Percentiles rank a stretch among this genome's conserved stretches.
Conservation (phyloP, 371 early-diverging fungal genomes). For the Mucor plumbeus region DNA sequence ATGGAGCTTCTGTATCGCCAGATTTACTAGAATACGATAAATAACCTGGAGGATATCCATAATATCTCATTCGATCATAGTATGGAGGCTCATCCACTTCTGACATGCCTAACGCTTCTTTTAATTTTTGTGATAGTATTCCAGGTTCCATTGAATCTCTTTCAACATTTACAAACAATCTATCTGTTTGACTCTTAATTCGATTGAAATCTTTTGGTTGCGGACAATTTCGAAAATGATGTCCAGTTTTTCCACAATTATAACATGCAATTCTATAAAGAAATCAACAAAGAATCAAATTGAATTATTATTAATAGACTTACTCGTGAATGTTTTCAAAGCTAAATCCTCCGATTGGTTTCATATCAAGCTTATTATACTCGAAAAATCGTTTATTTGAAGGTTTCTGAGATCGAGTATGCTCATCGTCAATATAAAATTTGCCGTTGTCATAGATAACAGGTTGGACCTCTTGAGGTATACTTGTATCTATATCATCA, state of each 20-base stretch:
- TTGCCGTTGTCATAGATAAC: slow-evolving; percentile 30
- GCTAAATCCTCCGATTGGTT: background rate
- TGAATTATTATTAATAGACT: background rate
- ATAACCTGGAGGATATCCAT: slow-evolving; percentile 38
- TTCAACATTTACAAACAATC: background rate
- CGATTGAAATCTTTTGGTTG: background rate
- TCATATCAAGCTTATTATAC: background rate
- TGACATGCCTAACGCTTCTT: slow-evolving; percentile 24
- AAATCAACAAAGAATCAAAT: background rate
- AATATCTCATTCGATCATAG: slow-evolving; percentile 23
- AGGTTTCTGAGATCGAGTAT: background rate
- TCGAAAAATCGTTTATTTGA: background rate
- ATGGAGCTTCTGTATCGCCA: background rate
- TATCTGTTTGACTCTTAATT: background rate
- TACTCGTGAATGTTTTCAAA: background rate
- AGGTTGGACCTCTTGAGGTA: slow-evolving; percentile 8
- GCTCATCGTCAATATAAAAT: slow-evolving; percentile 28
- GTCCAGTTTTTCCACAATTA: background rate
- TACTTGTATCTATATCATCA: background rate
- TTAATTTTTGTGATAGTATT: slow-evolving; percentile 16
- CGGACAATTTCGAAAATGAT: background rate
- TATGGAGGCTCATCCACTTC: slow-evolving; percentile 25
- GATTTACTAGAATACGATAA: background rate
- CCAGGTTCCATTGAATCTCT: slow-evolving; percentile 20
- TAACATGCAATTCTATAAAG: background rate